A percentile compares a stretch with the other conserved stretches of the same genome.
These are phyloP conservation scores for Pseudogymnoascus pannorum DNA, from an alignment of 2,329 filamentous ascomycete species.

Conservation along the genomic window DNA sequence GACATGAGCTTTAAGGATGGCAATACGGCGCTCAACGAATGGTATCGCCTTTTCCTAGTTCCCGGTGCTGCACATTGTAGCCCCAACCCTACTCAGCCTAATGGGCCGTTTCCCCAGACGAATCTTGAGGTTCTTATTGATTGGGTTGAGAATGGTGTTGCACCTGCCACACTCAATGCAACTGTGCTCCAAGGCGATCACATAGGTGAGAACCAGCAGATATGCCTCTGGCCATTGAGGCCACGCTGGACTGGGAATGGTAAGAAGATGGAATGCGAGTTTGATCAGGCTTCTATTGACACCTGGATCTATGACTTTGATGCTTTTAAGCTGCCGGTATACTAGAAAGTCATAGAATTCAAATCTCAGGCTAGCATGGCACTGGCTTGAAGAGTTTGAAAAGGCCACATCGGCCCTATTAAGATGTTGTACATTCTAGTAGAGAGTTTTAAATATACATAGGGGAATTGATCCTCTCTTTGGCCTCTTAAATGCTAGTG, in stretches of 20 bases:
- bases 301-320: conserved; percentile 34
- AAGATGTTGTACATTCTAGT: conserved; percentile 3
- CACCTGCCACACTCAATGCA: conserved; percentile 37
- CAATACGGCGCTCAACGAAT: conserved; percentile 38
- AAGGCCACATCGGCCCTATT: background rate
- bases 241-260: conserved; percentile 34
- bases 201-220: conserved; percentile 30
- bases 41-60: conserved; percentile 42
- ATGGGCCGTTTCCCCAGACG: conserved; percentile 36
- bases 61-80: conserved; percentile 46
- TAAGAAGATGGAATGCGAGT: conserved; percentile 30
- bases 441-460: conserved; percentile 1
- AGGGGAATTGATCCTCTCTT: background rate
- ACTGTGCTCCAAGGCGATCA: conserved; percentile 18
- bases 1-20: conserved; percentile 33
- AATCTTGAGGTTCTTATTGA: conserved; percentile 41
- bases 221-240: conserved; percentile 38
- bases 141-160: conserved; percentile 44
- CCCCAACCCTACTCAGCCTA: conserved; percentile 34
- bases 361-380: background rate
- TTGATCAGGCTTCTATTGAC: conserved; percentile 33
- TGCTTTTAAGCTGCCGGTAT: conserved; percentile 34
- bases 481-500: background rate
- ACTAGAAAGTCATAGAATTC: conserved; percentile 20
- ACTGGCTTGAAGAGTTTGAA: background rate